Percentiles rank a stretch among this genome's conserved stretches.
phyloP scores from a whole-genome alignment of 257 asterid species.

The Penstemon davidsonii region DNA sequence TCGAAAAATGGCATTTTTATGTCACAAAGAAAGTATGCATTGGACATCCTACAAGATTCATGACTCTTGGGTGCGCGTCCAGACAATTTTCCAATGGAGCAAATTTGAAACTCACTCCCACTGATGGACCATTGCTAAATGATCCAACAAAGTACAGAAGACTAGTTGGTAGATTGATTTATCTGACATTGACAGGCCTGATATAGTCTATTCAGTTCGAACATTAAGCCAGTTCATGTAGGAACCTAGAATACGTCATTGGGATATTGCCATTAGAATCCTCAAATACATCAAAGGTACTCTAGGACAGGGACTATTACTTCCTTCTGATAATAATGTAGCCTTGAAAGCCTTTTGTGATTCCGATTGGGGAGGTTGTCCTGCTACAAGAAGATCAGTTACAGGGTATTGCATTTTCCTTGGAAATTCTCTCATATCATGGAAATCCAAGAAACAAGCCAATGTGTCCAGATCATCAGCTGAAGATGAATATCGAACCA shows the following conservation, averaged over 20 bases:
- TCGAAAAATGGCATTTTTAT: neutral
- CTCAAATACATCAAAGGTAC: no score
- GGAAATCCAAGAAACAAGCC: neutral
- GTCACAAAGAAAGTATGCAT: no score
- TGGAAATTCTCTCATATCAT: neutral
- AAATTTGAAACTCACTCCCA: no score
- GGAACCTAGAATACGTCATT: no score
- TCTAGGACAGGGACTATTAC: neutral
- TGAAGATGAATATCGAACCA: constrained; percentile 1
- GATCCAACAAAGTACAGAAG: constrained; percentile 1
- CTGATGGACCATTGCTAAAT: neutral
- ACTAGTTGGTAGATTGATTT: neutral
- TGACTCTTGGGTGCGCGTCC: no score
- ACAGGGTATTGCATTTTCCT: neutral
- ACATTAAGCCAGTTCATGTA: neutral
- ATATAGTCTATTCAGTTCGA: neutral
- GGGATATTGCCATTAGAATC: no score
- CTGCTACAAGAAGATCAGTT: neutral
- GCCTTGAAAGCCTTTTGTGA: neutral
- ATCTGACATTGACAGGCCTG: neutral
- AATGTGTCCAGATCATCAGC: constrained; percentile 1
- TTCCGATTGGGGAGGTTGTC: constrained; percentile 4
- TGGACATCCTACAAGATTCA: no score
- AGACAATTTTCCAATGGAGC: no score
- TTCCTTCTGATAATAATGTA: neutral